Percentiles rank a stretch among this genome's conserved stretches.
phyloP scores from a whole-genome alignment of 768 basidiomycete genomes.

The Mycena maculata region DNA sequence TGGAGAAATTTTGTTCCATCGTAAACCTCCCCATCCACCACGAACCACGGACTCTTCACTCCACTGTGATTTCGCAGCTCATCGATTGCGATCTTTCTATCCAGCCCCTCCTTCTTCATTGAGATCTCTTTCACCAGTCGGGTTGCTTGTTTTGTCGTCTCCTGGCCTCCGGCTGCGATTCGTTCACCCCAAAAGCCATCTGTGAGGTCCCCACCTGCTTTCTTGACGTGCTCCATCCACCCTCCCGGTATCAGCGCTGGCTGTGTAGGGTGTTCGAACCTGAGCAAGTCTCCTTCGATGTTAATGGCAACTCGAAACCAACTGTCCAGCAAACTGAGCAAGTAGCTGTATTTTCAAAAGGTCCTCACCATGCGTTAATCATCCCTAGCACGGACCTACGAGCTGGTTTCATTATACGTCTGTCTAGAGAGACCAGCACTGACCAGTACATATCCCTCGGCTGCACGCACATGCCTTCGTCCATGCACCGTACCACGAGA shows the following conservation, averaged over 20 bases:
- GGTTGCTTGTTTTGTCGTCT: conserved; percentile 3
- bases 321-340: conserved; percentile 73
- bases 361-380: too few species aligned
- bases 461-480: conserved; percentile 63
- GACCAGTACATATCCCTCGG: conserved; percentile 69
- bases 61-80: conserved; percentile 55
- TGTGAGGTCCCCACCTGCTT: conserved; percentile 54
- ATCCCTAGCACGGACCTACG: too few species aligned
- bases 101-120: conserved; percentile 60
- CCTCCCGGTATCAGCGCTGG: conserved; percentile 50
- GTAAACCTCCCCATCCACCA: conserved; percentile 65
- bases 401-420: too few species aligned
- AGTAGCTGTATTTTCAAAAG: too few species aligned
- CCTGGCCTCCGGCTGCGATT: conserved; percentile 3
- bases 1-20: conserved; percentile 62
- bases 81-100: conserved; percentile 54
- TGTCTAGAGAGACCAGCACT: too few species aligned
- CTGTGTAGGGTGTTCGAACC: conserved; percentile 70
- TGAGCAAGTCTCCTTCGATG: conserved; percentile 47
- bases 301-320: conserved; percentile 69
- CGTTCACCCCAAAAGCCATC: conserved; percentile 44
- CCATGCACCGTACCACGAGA: conserved; percentile 65
- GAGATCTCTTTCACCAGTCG: conserved; percentile 39
- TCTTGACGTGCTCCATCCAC: conserved; percentile 73
- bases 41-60: conserved; percentile 59